Evolutionary conservation across 2,329 filamentous ascomycete genomes (phyloP).

Genomic region (Sporothrix pseudoabietina): DNA sequence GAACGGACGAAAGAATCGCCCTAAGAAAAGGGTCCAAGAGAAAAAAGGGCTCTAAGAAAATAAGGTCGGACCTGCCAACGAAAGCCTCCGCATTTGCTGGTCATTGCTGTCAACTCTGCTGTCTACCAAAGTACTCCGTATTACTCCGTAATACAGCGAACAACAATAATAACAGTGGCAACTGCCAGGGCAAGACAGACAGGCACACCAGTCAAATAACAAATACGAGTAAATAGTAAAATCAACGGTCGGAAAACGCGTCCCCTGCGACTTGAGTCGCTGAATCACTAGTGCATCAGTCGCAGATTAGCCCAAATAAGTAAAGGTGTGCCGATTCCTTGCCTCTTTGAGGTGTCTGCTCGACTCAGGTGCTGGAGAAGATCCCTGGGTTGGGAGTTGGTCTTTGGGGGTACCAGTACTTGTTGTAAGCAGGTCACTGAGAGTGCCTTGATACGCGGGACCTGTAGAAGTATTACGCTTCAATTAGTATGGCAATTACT

Average conservation of each 20-base stretch:
- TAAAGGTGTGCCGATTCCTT: background rate
- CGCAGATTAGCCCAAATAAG: background rate
- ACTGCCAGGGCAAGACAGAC: background rate
- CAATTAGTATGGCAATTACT: background rate
- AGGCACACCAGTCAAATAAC: background rate
- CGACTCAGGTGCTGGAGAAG: background rate
- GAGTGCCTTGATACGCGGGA: too few relatives aligned
- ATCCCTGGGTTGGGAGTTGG: background rate
- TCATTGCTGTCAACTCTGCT: background rate
- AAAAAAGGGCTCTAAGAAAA: background rate
- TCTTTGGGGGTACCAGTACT: background rate
- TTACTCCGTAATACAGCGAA: background rate
- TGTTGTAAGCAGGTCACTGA: background rate
- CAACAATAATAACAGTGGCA: background rate
- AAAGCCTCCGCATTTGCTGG: background rate
- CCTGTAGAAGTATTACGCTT: background rate
- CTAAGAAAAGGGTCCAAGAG: background rate
- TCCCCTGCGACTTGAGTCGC: background rate
- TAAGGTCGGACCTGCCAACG: background rate
- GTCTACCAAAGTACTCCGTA: background rate
- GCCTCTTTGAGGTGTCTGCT: slow-evolving; percentile 3
- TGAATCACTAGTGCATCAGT: slow-evolving; percentile 26
- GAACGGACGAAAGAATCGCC: background rate
- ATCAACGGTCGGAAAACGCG: background rate
- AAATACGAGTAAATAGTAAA: background rate